Base-by-base conservation (phyloP, 805 yeast species). In the Ogataea dorogensis region DNA sequence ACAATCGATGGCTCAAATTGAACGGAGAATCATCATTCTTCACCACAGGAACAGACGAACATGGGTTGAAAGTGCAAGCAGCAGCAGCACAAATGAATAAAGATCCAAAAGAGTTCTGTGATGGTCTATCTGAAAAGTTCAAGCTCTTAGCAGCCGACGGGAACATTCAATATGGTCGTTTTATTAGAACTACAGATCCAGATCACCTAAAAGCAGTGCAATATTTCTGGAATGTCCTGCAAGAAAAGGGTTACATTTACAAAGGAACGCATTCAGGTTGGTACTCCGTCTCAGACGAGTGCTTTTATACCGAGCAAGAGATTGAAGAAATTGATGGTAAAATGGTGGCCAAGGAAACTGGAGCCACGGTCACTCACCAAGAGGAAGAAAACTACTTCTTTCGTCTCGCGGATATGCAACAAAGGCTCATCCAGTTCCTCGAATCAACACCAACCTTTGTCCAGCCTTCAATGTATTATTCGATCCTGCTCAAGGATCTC, bases 1-100 rank as follows among this genome's bases (percentile, higher is more conserved):
- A 81, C 33, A 74, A 71, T 43, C 68, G 96, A 46, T 91, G 95
- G 95, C 74, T 73, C 23, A 50, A 51, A 12, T 61, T 81, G 21
- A 57, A 61, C 7, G 62, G 60, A 0, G 61, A 71, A 2, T 54
- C 63, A 4, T 60, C 75, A 0, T 73, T 64, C 42, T 73, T 89
- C 53, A 75, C 86, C 5, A 93, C 98, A 0, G 98, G 98, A 0
- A 89, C 97, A 0, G 98, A 93, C 58, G 98, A 93, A 60, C 98
- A 93, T 58, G 98, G 98, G 0, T 63, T 88, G 36, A 93, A 93
- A 65, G 91, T 91, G 19, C 95, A 86, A 50, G 68, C 75, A n/a
- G 97, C 94, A 0, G 95, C 96, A 0, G 67, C 64, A 19, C 67
- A 66, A 39, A 70, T 68, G 9, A 53, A 54, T 0, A 55, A 59